phyloP scores from a whole-genome alignment of 306 rosid species.

The Arachis hypogaea region DNA sequence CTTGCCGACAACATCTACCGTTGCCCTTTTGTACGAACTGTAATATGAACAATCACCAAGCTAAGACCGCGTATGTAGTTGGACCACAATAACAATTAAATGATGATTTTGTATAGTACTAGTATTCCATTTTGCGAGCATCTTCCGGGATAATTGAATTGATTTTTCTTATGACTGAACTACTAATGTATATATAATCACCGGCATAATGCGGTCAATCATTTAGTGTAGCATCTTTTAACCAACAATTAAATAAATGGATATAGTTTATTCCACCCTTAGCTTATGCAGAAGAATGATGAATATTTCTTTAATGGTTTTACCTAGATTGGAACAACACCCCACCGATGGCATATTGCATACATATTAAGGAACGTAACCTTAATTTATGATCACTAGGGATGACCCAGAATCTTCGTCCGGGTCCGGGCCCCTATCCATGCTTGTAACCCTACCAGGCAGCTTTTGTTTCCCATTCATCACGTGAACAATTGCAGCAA shows the following conservation, averaged over 20 bases:
- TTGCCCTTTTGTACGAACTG: slow-evolving; percentile 15
- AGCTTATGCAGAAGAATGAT: neutral
- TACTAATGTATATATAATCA: no score
- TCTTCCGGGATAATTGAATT: no score
- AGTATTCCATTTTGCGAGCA: no score
- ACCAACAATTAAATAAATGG: no score
- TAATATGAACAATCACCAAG: slow-evolving; percentile 39
- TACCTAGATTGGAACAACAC: no score
- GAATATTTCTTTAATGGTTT: neutral
- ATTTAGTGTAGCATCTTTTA: no score
- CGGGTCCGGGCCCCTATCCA: slow-evolving; percentile 36
- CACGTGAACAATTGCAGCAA: neutral
- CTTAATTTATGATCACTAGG: no score
- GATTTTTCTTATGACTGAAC: no score
- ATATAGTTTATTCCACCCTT: neutral
- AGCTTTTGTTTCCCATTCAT: slow-evolving; percentile 33
- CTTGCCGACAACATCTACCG: neutral
- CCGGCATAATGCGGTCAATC: no score
- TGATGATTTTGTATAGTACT: neutral
- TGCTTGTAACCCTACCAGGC: no score
- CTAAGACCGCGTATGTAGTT: neutral
- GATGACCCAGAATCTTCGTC: no score
- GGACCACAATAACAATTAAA: slow-evolving; percentile 36
- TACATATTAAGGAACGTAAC: neutral
- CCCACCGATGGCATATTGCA: neutral